Evolutionary conservation across 106 monocot species (phyloP).

Genomic region (Ottelia alismoides): DNA sequence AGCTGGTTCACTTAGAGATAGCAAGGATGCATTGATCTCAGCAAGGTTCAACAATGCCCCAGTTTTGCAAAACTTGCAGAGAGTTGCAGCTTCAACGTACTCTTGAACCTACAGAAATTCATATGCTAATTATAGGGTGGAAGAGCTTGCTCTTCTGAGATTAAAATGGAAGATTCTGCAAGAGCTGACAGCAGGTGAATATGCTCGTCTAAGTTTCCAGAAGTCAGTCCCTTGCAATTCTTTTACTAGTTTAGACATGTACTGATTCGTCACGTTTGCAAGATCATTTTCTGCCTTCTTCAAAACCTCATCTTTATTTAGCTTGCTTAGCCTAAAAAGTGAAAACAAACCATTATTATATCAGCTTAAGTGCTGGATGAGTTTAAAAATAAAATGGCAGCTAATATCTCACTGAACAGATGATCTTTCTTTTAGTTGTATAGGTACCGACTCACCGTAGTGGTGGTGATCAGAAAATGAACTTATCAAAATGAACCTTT

Average conservation of each 20-base stretch:
- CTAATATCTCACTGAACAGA: too few species aligned
- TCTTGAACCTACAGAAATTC: conserved; percentile 61
- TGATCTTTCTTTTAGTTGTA: too few species aligned
- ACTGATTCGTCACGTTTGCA: conserved; percentile 50
- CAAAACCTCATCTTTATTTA: conserved; percentile 83
- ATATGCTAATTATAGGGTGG: too few species aligned
- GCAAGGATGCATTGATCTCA: conserved; percentile 16
- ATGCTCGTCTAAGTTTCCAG: conserved; percentile 96
- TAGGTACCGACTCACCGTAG: too few species aligned
- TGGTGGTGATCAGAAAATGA: too few species aligned
- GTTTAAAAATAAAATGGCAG: too few species aligned
- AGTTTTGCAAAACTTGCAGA: conserved; percentile 34
- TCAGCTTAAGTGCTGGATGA: too few species aligned
- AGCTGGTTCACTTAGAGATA: conserved; percentile 10
- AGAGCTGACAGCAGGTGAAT: conserved; percentile 63
- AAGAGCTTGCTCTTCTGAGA: too few species aligned
- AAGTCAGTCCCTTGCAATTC: conserved; percentile 88
- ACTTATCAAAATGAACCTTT: too few species aligned
- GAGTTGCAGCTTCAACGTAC: conserved; percentile 92
- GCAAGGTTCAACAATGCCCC: conserved; percentile 22
- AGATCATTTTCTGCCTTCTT: conserved; percentile 85
- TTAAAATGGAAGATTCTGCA: too few species aligned
- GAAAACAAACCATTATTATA: too few species aligned
- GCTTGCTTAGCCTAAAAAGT: conserved; percentile 55
- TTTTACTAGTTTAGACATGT: conserved; percentile 75